phyloP scores from a whole-genome alignment of 352 stramenopile genomes.

The Phytophthora melonis region DNA sequence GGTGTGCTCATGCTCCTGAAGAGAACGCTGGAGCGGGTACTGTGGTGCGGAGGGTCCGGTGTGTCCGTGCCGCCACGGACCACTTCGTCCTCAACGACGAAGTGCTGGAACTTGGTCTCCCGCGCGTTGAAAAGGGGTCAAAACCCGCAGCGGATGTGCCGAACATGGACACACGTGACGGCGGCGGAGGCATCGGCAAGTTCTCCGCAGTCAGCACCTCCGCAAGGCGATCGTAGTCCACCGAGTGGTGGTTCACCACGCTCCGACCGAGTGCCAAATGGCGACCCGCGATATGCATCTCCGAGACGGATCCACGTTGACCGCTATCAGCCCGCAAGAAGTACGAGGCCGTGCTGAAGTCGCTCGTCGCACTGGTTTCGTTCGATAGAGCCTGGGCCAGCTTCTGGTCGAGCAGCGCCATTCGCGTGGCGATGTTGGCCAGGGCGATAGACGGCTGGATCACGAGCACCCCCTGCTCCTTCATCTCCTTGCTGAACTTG shows the following conservation, averaged over 20 bases:
- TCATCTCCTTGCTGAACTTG: constrained; percentile 56
- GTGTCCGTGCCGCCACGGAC: constrained; percentile 34
- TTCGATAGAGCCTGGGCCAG: constrained; percentile 49
- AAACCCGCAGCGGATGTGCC: constrained; percentile 53
- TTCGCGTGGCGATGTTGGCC: constrained; percentile 69
- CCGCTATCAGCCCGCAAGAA: constrained; percentile 54
- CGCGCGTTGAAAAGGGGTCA: constrained; percentile 57
- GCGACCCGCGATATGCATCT: constrained; percentile 50
- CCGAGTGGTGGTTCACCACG: constrained; percentile 74
- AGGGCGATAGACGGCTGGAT: constrained; percentile 75
- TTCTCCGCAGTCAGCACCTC: constrained; percentile 49
- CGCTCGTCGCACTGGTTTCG: constrained; percentile 55
- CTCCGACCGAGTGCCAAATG: constrained; percentile 54
- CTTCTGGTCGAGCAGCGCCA: constrained; percentile 60
- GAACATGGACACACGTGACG: constrained; percentile 74
- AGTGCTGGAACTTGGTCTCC: constrained; percentile 42
- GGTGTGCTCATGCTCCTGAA: background rate
- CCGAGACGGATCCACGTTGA: constrained; percentile 47
- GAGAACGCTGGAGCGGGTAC: background rate
- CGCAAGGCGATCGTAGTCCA: constrained; percentile 59
- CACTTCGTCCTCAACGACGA: constrained; percentile 52
- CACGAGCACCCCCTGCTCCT: constrained; percentile 60
- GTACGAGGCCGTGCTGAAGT: constrained; percentile 62
- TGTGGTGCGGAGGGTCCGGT: constrained; percentile 44
- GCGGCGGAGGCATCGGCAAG: constrained; percentile 53